A percentile compares a stretch with the other conserved stretches of the same genome.
phyloP scores from a whole-genome alignment of 352 stramenopile genomes.

The Aphanomyces cochlioides region DNA sequence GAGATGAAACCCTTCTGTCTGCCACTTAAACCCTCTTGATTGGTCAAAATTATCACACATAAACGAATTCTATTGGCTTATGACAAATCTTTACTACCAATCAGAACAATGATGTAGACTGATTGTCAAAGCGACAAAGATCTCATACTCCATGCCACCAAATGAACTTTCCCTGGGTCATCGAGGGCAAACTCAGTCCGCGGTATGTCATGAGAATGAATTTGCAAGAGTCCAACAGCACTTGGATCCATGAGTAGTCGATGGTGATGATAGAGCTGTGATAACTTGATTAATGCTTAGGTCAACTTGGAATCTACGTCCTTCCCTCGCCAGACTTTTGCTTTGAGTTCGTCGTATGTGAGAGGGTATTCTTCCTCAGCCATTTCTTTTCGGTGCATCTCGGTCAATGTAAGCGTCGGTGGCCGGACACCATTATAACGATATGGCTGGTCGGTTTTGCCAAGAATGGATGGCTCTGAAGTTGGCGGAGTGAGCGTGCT shows the following conservation, averaged over 20 bases:
- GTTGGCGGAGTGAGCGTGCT: not conserved
- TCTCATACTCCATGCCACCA: too few species aligned
- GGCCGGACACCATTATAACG: slow-evolving; percentile 58
- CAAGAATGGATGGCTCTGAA: slow-evolving; percentile 36
- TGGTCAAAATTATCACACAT: not conserved
- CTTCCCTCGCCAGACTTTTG: slow-evolving; percentile 59
- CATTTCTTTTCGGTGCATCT: slow-evolving; percentile 80
- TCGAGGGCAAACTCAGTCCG: too few species aligned
- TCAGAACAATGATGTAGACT: too few species aligned
- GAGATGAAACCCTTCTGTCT: not conserved
- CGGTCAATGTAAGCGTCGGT: slow-evolving; percentile 67
- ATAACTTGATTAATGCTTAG: too few species aligned
- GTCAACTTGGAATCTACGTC: not conserved
- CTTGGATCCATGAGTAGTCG: too few species aligned
- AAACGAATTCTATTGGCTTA: not conserved
- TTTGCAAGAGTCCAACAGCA: too few species aligned
- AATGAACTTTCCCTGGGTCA: too few species aligned
- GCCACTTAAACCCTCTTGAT: not conserved
- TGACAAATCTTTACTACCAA: too few species aligned
- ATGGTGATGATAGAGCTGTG: too few species aligned
- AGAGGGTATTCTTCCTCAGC: slow-evolving; percentile 84
- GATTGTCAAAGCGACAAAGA: too few species aligned
- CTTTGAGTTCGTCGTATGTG: slow-evolving; percentile 82
- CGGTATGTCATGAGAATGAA: too few species aligned
- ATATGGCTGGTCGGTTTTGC: slow-evolving; percentile 63